These are phyloP conservation scores for Calocybe gangraenosa DNA, from an alignment of 768 basidiomycete genomes.

Conservation along the genomic window DNA sequence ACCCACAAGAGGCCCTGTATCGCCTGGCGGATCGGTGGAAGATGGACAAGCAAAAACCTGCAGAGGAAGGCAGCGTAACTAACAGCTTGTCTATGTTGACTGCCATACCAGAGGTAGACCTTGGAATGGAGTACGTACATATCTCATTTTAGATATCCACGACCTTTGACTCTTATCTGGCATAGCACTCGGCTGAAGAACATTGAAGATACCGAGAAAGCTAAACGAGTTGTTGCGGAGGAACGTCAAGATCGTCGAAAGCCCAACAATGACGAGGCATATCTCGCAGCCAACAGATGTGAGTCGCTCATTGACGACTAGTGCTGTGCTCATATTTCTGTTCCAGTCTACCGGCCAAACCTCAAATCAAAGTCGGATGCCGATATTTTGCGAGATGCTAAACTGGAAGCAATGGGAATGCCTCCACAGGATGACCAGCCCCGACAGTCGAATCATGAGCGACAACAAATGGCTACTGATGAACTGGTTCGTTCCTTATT, in stretches of 20 bases:
- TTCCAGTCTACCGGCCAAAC: constrained; percentile 79
- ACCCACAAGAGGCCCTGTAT: constrained; percentile 79
- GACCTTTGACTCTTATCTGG: neutral
- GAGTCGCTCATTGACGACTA: constrained; percentile 24
- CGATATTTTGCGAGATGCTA: constrained; percentile 84
- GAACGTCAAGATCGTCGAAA: constrained; percentile 58
- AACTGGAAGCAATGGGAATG: constrained; percentile 81
- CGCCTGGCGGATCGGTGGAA: constrained; percentile 67
- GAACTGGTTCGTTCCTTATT: constrained; percentile 57
- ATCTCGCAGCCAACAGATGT: constrained; percentile 88
- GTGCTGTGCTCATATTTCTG: constrained; percentile 5
- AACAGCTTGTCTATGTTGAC: constrained; percentile 95
- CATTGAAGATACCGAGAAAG: constrained; percentile 97
- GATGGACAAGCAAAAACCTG: constrained; percentile 49
- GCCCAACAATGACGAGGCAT: constrained; percentile 61
- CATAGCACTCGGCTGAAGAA: constrained; percentile 85
- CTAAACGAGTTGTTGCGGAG: constrained; percentile 82
- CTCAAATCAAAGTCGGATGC: constrained; percentile 81
- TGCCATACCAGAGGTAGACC: constrained; percentile 95
- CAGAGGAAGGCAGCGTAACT: constrained; percentile 90
- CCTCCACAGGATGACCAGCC: constrained; percentile 50
- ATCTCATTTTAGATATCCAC: neutral
- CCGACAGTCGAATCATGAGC: constrained; percentile 45
- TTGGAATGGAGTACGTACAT: constrained; percentile 93
- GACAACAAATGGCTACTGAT: constrained; percentile 84